Evolutionary conservation across 768 basidiomycete species (phyloP).

Genomic region (Suillus clintonianus): DNA sequence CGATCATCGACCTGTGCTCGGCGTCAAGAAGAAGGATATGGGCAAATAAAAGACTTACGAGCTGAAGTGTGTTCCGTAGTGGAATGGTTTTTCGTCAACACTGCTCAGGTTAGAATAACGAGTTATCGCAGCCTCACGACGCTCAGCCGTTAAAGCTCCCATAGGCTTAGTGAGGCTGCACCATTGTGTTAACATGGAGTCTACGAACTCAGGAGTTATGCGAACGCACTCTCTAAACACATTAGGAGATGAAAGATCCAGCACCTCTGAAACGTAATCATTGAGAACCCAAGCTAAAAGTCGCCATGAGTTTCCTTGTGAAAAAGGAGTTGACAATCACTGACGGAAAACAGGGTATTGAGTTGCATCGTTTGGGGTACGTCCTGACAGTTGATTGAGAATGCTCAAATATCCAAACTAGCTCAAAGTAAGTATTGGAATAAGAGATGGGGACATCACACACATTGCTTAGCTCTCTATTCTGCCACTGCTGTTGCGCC

Average conservation of each 20-base stretch:
- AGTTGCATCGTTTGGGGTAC: conserved; percentile 93
- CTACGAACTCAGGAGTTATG: not conserved
- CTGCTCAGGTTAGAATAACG: conserved; percentile 76
- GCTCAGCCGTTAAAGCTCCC: conserved; percentile 80
- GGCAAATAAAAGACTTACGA: conserved; percentile 39
- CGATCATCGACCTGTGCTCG: conserved; percentile 74
- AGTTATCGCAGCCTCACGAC: conserved; percentile 72
- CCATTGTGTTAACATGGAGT: not conserved
- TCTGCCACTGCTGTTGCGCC: conserved; percentile 85
- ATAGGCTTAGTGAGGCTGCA: conserved; percentile 83
- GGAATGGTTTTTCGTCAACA: conserved; percentile 86
- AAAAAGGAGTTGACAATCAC: conserved; percentile 21
- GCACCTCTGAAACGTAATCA: conserved; percentile 73
- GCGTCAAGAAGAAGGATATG: not conserved
- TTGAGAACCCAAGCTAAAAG: conserved; percentile 80
- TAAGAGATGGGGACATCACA: conserved; percentile 20
- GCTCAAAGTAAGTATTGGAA: not conserved
- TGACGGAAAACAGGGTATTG: conserved; percentile 91
- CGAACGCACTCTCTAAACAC: conserved; percentile 72
- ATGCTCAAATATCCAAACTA: conserved; percentile 90
- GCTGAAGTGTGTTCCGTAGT: conserved; percentile 93
- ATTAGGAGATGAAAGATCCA: conserved; percentile 63
- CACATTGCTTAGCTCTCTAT: conserved; percentile 90
- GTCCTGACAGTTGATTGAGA: conserved; percentile 88
- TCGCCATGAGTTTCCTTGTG: not conserved